Conservation (phyloP, 768 basidiomycete genomes). For the Naganishia randhawae region DNA sequence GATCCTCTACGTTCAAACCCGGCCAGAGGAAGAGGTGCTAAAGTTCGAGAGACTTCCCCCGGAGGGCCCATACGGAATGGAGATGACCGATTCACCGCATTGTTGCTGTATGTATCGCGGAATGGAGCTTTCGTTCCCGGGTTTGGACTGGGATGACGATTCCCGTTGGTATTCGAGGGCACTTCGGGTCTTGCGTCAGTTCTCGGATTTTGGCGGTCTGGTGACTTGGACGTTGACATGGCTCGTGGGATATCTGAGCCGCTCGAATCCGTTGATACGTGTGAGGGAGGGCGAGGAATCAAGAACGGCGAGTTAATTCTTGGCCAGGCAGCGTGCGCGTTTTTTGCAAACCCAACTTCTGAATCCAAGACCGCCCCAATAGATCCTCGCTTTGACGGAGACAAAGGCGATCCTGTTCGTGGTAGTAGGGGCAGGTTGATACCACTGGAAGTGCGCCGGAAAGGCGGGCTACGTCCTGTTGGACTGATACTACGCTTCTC, state of each 20-base stretch:
- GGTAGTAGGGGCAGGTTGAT: neutral
- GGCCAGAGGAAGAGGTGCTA: constrained; percentile 14
- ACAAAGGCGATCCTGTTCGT: neutral
- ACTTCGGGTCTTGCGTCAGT: neutral
- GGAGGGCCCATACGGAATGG: constrained; percentile 17
- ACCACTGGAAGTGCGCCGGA: neutral
- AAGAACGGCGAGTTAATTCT: constrained; percentile 17
- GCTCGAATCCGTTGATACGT: constrained; percentile 8
- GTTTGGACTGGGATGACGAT: constrained; percentile 4
- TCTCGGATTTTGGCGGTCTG: neutral
- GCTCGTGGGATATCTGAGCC: neutral
- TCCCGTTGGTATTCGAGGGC: neutral
- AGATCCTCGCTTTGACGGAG: neutral
- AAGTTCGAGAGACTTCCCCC: constrained; percentile 6
- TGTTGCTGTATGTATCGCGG: neutral
- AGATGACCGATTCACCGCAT: neutral
- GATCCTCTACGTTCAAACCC: constrained; percentile 18
- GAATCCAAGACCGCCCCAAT: neutral
- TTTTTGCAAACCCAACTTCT: neutral
- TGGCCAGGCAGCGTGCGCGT: neutral
- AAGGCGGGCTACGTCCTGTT: neutral
- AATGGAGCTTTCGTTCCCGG: neutral
- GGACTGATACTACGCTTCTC: constrained; percentile 6
- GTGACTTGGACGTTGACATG: constrained; percentile 7
- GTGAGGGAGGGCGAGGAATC: constrained; percentile 6